These are phyloP conservation scores for Geosmithia putterillii DNA, from an alignment of 2,329 filamentous ascomycete species.

Conservation along the genomic window DNA sequence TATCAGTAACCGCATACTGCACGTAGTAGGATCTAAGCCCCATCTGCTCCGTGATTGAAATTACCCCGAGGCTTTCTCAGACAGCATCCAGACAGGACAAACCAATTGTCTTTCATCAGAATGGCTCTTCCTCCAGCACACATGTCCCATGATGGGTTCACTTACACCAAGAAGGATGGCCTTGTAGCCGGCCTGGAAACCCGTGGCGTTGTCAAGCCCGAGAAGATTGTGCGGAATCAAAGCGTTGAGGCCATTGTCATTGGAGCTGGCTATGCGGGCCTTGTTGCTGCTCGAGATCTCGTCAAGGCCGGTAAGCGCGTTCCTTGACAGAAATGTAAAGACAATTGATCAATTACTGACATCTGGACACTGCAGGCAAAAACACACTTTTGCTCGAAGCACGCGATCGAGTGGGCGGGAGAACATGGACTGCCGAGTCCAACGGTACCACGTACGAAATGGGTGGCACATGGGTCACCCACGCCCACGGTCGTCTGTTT, in stretches of 20 bases:
- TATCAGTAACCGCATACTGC: too few relatives aligned
- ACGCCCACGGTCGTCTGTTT: conserved; percentile 23
- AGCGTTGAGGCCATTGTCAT: conserved; percentile 8
- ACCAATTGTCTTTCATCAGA: too few relatives aligned
- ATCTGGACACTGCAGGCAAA: conserved; percentile 5
- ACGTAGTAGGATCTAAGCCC: too few relatives aligned
- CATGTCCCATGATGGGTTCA: too few relatives aligned
- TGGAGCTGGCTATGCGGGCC: conserved; percentile 16
- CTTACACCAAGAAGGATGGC: too few relatives aligned
- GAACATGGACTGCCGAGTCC: conserved; percentile 23
- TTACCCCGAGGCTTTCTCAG: too few relatives aligned
- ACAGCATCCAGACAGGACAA: too few relatives aligned
- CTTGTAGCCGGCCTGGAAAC: too few relatives aligned
- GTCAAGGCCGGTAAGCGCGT: conserved; percentile 9
- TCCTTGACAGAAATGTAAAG: background rate
- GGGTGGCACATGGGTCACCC: conserved; percentile 29
- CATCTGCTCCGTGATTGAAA: too few relatives aligned
- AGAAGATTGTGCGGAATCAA: too few relatives aligned
- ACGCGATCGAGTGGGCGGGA: conserved; percentile 26
- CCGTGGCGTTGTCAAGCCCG: too few relatives aligned
- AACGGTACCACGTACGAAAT: conserved; percentile 24
- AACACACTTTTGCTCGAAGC: conserved; percentile 23
- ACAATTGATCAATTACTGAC: background rate
- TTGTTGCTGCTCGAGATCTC: conserved; percentile 15
- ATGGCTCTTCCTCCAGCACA: too few relatives aligned